Conservation (phyloP, 345 rosid species). For the Firmiana major region DNA sequence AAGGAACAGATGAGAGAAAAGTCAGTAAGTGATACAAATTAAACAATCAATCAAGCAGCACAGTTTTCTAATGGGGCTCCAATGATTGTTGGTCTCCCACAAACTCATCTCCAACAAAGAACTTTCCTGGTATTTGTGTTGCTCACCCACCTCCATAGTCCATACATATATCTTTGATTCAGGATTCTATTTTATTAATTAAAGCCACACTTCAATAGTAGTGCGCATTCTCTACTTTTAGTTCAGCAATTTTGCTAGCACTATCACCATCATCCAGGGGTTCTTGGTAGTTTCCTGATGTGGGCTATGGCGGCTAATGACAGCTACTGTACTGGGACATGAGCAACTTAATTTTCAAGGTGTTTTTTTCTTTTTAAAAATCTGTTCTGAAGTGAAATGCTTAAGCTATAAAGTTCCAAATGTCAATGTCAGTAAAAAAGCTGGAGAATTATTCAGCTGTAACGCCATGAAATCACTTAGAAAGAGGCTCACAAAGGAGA, state of each 20-base stretch:
- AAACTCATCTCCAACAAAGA: neutral
- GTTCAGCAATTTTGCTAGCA: neutral
- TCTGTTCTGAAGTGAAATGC: too few species aligned
- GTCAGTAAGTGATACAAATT: neutral
- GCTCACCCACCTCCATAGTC: neutral
- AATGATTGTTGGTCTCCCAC: neutral
- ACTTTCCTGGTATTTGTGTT: constrained; percentile 8
- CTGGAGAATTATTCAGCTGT: neutral
- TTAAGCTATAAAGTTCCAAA: neutral
- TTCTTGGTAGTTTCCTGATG: neutral
- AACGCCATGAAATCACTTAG: neutral
- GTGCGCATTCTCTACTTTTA: neutral
- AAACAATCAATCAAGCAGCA: neutral
- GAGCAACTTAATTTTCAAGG: too few species aligned
- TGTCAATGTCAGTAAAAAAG: neutral
- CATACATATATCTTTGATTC: neutral
- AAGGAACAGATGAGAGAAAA: neutral
- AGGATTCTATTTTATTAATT: neutral
- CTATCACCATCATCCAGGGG: neutral
- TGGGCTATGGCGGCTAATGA: neutral
- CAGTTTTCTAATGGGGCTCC: neutral
- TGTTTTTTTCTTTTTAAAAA: too few species aligned
- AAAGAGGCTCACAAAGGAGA: neutral
- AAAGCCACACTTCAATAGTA: neutral
- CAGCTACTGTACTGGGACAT: neutral